Evolutionary conservation across 768 basidiomycete species (phyloP), one percentile per base, ranked within the genome.

Genomic region (Cystobasidium onofrii): DNA sequence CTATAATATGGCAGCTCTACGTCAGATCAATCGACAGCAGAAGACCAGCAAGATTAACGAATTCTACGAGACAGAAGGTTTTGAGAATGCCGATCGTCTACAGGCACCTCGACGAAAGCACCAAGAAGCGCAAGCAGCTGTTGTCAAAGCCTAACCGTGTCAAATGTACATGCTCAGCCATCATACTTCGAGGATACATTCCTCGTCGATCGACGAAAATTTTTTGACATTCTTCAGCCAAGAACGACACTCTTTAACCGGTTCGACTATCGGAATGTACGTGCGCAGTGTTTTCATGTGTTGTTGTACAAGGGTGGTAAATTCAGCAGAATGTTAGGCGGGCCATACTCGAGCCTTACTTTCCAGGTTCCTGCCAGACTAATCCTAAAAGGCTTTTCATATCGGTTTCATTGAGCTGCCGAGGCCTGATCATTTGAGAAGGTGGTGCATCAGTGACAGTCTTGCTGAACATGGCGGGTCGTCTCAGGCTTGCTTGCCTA

Each of bases 1-100:
- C 34, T 98, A 96, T 82, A 99, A 98, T 81, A 84, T 98, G 50
- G 94, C 94, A 2, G 96, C 92, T n/a, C 81, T 98, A 76, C 88
- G 89, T 74, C 91, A 88, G 81, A 86, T 99, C 65, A 87, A 87
- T 73, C 85, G 88, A 33, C 87, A 88, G 78, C 87, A 87, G 77
- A 89, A 92, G 60, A 84, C 86, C 7, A 87, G 89, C 73, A 85
- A 86, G 69, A 88, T 86, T 3, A 89, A 92, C 1, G 87, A 88
- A 63, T 89, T 97, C 80, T 89, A 86, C 74, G 91, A 92, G 81
- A 86, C 87, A 78, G 88, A 87, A 10, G 66, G 70, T 23, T 88
- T 80, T 86, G 88, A 76, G 73, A 91, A 91, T 81, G 87, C 87
- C 69, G 87, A 87, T 77, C 79, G 80, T 64, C 85, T 90, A 25